Percentiles rank a stretch among this genome's conserved stretches.
These are phyloP conservation scores for Ophiorrhiza pumila DNA, from an alignment of 257 asterid genomes.

Conservation along the genomic window DNA sequence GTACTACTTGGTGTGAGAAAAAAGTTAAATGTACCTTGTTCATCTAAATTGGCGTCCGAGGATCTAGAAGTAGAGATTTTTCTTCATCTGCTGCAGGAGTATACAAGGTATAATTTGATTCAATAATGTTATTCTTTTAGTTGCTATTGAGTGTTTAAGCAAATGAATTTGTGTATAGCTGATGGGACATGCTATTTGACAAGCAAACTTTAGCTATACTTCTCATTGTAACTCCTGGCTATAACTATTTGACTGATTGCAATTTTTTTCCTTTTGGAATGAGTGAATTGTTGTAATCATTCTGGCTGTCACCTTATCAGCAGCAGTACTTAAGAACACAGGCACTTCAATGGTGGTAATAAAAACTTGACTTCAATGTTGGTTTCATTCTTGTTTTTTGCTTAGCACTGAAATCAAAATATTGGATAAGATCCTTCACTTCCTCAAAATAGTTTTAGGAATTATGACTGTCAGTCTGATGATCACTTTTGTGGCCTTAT, in stretches of 20 bases:
- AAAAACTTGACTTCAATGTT: neutral
- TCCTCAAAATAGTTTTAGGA: neutral
- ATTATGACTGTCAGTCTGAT: neutral
- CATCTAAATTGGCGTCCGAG: slow-evolving; percentile 72
- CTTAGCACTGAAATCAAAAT: neutral
- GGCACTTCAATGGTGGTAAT: neutral
- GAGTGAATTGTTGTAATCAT: neutral
- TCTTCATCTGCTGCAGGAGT: slow-evolving; percentile 83
- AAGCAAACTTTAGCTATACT: neutral
- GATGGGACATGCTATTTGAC: neutral
- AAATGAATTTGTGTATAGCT: neutral
- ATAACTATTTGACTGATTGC: neutral
- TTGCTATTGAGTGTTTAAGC: neutral
- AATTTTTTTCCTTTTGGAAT: neutral
- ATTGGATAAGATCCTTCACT: neutral
- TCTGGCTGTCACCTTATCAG: neutral
- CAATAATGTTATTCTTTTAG: neutral
- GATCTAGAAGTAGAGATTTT: slow-evolving; percentile 88
- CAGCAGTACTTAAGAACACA: neutral
- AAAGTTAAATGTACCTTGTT: slow-evolving; percentile 66
- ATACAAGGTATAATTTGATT: slow-evolving; percentile 53
- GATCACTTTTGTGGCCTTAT: slow-evolving; percentile 23
- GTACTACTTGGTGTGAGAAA: slow-evolving; percentile 80
- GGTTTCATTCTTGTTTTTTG: neutral
- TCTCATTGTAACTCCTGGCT: neutral